These are phyloP conservation scores for Berkeleyomyces basicola DNA, from an alignment of 2,329 filamentous ascomycete species.

Conservation along the genomic window DNA sequence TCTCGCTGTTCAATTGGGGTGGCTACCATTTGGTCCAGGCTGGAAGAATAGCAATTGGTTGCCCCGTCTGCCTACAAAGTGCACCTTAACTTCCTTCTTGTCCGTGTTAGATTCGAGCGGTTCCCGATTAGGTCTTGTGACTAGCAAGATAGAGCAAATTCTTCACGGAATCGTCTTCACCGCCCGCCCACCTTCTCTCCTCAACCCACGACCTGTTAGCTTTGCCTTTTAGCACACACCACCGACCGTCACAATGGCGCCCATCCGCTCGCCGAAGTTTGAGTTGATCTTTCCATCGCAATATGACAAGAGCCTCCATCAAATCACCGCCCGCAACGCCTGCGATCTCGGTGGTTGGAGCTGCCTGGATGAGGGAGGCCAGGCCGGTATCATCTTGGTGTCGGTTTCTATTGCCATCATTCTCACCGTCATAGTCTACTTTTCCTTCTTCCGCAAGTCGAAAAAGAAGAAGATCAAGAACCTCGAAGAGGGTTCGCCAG, in stretches of 20 bases:
- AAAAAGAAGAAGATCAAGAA: neutral
- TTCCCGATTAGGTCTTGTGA: neutral
- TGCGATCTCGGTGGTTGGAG: slow-evolving; percentile 7
- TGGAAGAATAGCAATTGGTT: neutral
- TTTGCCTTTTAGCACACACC: neutral
- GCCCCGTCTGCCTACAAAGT: neutral
- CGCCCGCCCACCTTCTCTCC: neutral
- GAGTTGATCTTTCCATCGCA: neutral
- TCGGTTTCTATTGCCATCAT: neutral
- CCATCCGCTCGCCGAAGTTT: neutral
- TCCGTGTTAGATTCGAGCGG: neutral
- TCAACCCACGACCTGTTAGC: neutral
- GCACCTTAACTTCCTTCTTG: neutral
- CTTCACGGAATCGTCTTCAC: neutral
- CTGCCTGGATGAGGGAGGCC: slow-evolving; percentile 5
- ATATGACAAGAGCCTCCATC: neutral
- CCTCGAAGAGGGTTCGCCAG: neutral
- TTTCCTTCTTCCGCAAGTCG: neutral
- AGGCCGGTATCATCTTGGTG: slow-evolving; percentile 5
- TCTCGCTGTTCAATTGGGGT: too few relatives aligned
- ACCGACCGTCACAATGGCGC: neutral
- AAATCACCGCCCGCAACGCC: slow-evolving; percentile 1
- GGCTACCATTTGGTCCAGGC: too few relatives aligned
- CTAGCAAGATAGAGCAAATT: neutral
- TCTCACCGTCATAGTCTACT: neutral